Conservation (phyloP, 1,284 basidiomycete genomes). For the Naganishia liquefaciens region DNA sequence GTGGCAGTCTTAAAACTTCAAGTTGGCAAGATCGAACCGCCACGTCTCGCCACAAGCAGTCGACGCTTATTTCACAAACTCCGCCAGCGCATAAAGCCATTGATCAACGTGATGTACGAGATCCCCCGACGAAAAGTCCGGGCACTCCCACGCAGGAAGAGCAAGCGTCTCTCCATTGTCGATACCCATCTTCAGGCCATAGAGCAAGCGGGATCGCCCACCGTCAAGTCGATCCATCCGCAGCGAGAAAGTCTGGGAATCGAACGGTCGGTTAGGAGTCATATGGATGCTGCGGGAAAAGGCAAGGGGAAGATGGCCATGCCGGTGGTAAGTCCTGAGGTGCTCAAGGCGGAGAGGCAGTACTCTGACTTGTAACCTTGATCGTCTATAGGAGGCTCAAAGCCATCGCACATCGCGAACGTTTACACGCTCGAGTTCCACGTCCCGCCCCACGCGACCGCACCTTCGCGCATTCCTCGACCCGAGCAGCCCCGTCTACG, state of each 20-base stretch:
- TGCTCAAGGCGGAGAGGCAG: too few species aligned
- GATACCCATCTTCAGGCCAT: conserved; percentile 4
- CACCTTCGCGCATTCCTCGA: conserved; percentile 14
- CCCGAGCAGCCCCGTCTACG: conserved; percentile 22
- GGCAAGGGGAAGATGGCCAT: conserved; percentile 17
- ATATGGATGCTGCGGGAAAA: not conserved
- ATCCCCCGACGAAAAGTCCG: conserved; percentile 10
- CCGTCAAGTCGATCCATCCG: not conserved
- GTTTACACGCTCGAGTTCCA: conserved; percentile 1
- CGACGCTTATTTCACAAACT: too few species aligned
- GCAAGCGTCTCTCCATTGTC: conserved; percentile 17
- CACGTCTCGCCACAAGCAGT: too few species aligned
- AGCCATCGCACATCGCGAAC: conserved; percentile 3
- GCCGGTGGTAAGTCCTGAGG: conserved; percentile 10
- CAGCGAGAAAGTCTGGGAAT: too few species aligned
- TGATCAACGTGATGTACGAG: not conserved
- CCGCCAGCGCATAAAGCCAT: too few species aligned
- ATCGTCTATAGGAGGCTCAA: not conserved
- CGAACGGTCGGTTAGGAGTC: not conserved
- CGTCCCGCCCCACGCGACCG: not conserved
- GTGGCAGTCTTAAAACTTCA: too few species aligned
- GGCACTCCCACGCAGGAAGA: conserved; percentile 12
- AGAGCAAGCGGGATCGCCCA: conserved; percentile 17
- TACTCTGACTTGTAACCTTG: not conserved
- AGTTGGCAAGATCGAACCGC: too few species aligned